phyloP scores from a whole-genome alignment of 768 basidiomycete genomes.

The Asterophora parasitica region DNA sequence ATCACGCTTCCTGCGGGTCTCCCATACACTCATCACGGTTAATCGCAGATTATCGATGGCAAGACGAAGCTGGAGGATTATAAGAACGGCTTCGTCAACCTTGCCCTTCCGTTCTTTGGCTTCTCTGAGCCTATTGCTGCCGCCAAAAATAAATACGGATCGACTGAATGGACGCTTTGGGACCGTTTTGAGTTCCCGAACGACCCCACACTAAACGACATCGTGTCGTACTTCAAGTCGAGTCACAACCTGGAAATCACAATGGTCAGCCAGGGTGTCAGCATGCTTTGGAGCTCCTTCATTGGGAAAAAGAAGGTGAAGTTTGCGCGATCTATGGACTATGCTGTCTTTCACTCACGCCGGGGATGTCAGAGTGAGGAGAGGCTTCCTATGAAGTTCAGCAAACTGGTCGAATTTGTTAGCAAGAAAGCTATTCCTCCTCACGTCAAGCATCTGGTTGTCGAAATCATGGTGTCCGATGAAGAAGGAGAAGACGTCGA shows the following conservation, averaged over 20 bases:
- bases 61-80: slow-evolving; percentile 92
- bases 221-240: slow-evolving; percentile 78
- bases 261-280: slow-evolving; percentile 97
- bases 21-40: background rate
- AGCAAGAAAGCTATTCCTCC: slow-evolving; percentile 91
- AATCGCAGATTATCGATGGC: slow-evolving; percentile 80
- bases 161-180: slow-evolving; percentile 96
- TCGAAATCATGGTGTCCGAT: slow-evolving; percentile 93
- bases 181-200: slow-evolving; percentile 92
- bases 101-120: slow-evolving; percentile 97
- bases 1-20: background rate
- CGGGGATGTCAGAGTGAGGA: slow-evolving; percentile 64
- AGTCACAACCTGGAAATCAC: slow-evolving; percentile 83
- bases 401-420: slow-evolving; percentile 85
- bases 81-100: slow-evolving; percentile 98
- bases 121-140: slow-evolving; percentile 97
- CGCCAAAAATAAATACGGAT: slow-evolving; percentile 81
- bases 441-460: slow-evolving; percentile 78
- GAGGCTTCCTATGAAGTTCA: slow-evolving; percentile 84
- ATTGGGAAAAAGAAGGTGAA: slow-evolving; percentile 88
- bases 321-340: background rate
- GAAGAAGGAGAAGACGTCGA: slow-evolving; percentile 95
- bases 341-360: background rate
- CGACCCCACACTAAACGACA: slow-evolving; percentile 83
- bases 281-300: slow-evolving; percentile 97